These are phyloP conservation scores for Fusarium staphyleae DNA, from an alignment of 2,329 filamentous ascomycete genomes.

Conservation along the genomic window DNA sequence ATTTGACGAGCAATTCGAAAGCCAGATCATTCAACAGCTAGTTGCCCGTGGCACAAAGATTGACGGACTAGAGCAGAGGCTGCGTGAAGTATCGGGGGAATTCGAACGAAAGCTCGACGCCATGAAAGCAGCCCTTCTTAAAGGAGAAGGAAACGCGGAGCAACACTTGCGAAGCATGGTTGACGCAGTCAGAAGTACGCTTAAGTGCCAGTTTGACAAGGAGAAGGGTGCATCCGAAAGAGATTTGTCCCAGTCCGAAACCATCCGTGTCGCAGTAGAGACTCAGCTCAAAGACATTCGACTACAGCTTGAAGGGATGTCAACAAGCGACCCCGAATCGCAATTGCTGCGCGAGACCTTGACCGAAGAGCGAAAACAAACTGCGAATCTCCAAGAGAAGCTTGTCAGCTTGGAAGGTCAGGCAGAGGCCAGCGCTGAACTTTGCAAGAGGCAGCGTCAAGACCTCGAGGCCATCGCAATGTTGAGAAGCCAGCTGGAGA, in stretches of 20 bases:
- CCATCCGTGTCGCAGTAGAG: slow-evolving; percentile 22
- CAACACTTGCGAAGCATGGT: slow-evolving; percentile 27
- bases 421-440: slow-evolving; percentile 21
- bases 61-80: slow-evolving; percentile 28
- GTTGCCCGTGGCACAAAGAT: slow-evolving; percentile 32
- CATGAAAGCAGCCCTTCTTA: slow-evolving; percentile 13
- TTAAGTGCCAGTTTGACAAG: slow-evolving; percentile 37
- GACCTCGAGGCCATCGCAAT: slow-evolving; percentile 41
- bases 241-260: slow-evolving; percentile 21
- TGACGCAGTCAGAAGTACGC: slow-evolving; percentile 25
- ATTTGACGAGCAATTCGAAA: slow-evolving; percentile 12
- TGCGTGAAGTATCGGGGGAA: slow-evolving; percentile 28
- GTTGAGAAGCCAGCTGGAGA: slow-evolving; percentile 37
- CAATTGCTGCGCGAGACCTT: slow-evolving; percentile 14
- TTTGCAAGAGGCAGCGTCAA: slow-evolving; percentile 39
- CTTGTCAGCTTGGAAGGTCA: slow-evolving; percentile 35
- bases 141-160: slow-evolving; percentile 22
- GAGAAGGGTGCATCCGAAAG: slow-evolving; percentile 32
- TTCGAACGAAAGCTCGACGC: slow-evolving; percentile 29
- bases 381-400: slow-evolving; percentile 24
- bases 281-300: slow-evolving; percentile 33
- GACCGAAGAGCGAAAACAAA: slow-evolving; percentile 17
- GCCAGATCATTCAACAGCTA: slow-evolving; percentile 29
- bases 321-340: background rate
- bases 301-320: slow-evolving; percentile 18